Evolutionary conservation across 2,329 filamentous ascomycete genomes (phyloP).

Genomic region (Septoria petroselini): DNA sequence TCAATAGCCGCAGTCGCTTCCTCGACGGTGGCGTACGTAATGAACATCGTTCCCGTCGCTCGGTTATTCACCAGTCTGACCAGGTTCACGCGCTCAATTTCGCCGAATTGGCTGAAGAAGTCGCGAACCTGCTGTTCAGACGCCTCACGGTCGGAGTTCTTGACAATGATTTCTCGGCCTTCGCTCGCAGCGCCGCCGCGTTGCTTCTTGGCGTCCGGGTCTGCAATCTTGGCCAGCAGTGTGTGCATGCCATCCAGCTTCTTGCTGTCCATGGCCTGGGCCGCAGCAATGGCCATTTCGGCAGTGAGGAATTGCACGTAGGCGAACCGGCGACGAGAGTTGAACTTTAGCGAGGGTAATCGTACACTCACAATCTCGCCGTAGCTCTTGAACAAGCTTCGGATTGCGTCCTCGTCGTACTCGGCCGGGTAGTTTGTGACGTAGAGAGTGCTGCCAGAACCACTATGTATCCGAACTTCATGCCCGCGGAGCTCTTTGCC

Average conservation of each 20-base stretch:
- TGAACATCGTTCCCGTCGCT: conserved; percentile 74
- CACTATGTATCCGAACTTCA: conserved; percentile 70
- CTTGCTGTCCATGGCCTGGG: conserved; percentile 69
- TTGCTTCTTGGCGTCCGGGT: conserved; percentile 73
- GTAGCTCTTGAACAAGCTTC: conserved; percentile 65
- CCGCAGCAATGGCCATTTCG: conserved; percentile 63
- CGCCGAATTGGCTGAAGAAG: conserved; percentile 72
- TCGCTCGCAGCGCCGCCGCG: conserved; percentile 80
- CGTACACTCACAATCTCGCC: conserved; percentile 82
- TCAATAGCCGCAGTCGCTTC: conserved; percentile 36
- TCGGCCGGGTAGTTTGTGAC: conserved; percentile 84
- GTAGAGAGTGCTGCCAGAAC: conserved; percentile 76
- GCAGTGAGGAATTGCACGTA: conserved; percentile 82
- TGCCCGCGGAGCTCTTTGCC: conserved; percentile 73
- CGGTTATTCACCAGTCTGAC: conserved; percentile 65
- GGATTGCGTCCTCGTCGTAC: conserved; percentile 68
- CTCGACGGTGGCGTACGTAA: conserved; percentile 65
- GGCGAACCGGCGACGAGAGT: conserved; percentile 86
- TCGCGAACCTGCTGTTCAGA: conserved; percentile 69
- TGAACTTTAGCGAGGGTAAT: conserved; percentile 86
- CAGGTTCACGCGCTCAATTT: conserved; percentile 68
- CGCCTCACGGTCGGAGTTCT: conserved; percentile 73
- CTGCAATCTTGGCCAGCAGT: conserved; percentile 76
- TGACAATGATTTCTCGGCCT: conserved; percentile 79
- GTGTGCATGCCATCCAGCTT: conserved; percentile 65